Percentiles rank a stretch among this genome's conserved stretches.
These are phyloP conservation scores for Echeveria elegans DNA, from an alignment of 164 flowering plant species.

Conservation along the genomic window DNA sequence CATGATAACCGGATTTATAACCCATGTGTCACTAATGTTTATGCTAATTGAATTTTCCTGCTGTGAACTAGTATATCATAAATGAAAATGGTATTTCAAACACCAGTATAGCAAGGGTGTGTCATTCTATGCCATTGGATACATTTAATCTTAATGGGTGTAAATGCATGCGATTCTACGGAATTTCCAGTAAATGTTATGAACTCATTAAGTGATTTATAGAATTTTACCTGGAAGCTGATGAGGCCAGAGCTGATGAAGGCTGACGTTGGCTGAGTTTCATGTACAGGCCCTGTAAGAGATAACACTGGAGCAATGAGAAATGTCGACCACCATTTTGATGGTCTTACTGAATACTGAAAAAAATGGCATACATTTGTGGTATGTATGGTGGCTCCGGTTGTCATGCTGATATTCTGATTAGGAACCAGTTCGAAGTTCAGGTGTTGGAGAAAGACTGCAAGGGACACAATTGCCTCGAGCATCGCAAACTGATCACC, in stretches of 20 bases:
- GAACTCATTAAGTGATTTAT: not conserved
- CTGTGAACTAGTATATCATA: too few relatives aligned
- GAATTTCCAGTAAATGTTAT: not conserved
- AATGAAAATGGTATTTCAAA: too few relatives aligned
- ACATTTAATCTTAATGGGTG: not conserved
- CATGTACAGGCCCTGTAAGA: constrained; percentile 81
- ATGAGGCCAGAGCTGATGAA: constrained; percentile 18
- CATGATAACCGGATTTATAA: too few relatives aligned
- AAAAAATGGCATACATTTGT: constrained; percentile 56
- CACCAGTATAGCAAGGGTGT: too few relatives aligned
- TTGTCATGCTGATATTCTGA: constrained; percentile 87
- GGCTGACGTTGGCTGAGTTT: constrained; percentile 39
- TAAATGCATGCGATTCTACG: not conserved
- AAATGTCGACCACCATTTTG: not conserved
- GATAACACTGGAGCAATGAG: not conserved
- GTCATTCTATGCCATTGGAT: not conserved
- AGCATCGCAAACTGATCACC: constrained; percentile 96
- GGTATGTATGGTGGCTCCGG: constrained; percentile 97
- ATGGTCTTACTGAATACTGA: not conserved
- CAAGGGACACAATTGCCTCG: constrained; percentile 78
- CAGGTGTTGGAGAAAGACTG: constrained; percentile 64
- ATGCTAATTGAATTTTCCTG: too few relatives aligned
- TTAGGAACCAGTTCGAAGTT: constrained; percentile 77
- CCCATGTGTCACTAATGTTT: too few relatives aligned
- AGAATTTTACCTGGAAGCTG: constrained; percentile 21